phyloP scores from a whole-genome alignment of 1,284 basidiomycete genomes.

The Cerrena zonata region DNA sequence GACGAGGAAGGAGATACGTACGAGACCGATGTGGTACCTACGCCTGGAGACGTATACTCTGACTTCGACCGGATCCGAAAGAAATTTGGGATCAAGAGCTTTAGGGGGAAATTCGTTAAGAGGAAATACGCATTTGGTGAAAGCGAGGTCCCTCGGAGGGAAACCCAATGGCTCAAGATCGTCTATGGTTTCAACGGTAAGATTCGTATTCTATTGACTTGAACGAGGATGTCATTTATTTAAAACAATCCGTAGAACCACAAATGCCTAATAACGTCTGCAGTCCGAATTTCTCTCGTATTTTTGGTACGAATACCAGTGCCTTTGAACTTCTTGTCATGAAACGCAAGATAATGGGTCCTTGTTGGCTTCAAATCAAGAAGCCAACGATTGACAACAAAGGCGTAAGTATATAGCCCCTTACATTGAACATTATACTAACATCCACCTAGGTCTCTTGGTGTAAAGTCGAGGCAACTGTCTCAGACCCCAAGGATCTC shows the following conservation, averaged over 20 bases:
- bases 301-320: conserved; percentile 90
- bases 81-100: conserved; percentile 72
- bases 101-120: conserved; percentile 79
- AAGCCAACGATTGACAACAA: conserved; percentile 68
- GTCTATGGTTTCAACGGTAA: conserved; percentile 78
- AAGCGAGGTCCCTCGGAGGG: conserved; percentile 73
- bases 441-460: conserved; percentile 68
- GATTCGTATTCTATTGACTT: not conserved
- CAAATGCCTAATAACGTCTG: conserved; percentile 67
- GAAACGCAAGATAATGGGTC: conserved; percentile 97
- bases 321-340: conserved; percentile 94
- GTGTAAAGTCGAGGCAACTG: conserved; percentile 91
- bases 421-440: too few species aligned
- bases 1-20: conserved; percentile 49
- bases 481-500: conserved; percentile 83
- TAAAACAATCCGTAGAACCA: conserved; percentile 38
- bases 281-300: conserved; percentile 79
- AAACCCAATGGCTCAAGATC: conserved; percentile 88
- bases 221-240: not conserved
- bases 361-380: conserved; percentile 91
- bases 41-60: conserved; percentile 65
- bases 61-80: conserved; percentile 82
- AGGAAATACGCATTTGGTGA: conserved; percentile 93
- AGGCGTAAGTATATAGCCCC: conserved; percentile 68
- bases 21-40: conserved; percentile 75